Percentiles rank a stretch among this genome's conserved stretches.
These are phyloP conservation scores for Phoma sp. DNA, from an alignment of 2,329 filamentous ascomycete genomes.

Conservation along the genomic window DNA sequence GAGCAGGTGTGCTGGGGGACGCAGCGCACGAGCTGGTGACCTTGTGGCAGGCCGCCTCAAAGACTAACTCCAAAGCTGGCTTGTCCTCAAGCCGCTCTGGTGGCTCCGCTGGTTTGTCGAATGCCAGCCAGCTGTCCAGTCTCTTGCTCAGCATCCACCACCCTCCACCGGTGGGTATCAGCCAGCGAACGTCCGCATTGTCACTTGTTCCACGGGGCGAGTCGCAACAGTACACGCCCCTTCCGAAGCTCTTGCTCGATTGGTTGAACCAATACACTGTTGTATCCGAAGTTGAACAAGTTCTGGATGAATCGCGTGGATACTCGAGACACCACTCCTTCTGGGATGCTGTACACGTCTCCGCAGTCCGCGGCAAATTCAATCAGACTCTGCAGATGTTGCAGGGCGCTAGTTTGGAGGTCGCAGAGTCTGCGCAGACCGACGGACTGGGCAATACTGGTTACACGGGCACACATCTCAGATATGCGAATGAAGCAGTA, in stretches of 20 bases:
- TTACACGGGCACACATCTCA: slow-evolving; percentile 77
- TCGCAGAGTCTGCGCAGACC: slow-evolving; percentile 69
- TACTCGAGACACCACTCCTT: slow-evolving; percentile 78
- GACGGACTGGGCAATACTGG: slow-evolving; percentile 68
- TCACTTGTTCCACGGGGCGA: slow-evolving; percentile 33
- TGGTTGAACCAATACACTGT: slow-evolving; percentile 83
- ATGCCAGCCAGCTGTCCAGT: slow-evolving; percentile 79
- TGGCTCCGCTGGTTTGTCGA: slow-evolving; percentile 66
- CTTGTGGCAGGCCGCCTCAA: slow-evolving; percentile 60
- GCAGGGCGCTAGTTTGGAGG: slow-evolving; percentile 76
- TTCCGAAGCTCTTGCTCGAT: slow-evolving; percentile 79
- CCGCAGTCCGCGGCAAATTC: slow-evolving; percentile 77
- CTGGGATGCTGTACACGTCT: slow-evolving; percentile 78
- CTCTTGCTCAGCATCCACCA: slow-evolving; percentile 80
- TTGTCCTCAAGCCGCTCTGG: slow-evolving; percentile 45
- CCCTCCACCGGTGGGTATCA: slow-evolving; percentile 45
- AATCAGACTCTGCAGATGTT: slow-evolving; percentile 70
- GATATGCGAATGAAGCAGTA: slow-evolving; percentile 76
- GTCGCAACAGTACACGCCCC: slow-evolving; percentile 50
- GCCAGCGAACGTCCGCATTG: slow-evolving; percentile 32
- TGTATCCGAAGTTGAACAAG: slow-evolving; percentile 67
- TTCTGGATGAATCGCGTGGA: slow-evolving; percentile 70
- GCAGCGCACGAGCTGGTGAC: slow-evolving; percentile 38
- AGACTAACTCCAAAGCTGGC: slow-evolving; percentile 15
- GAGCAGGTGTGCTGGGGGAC: slow-evolving; percentile 34